Evolutionary conservation across 352 stramenopile genomes (phyloP), one percentile per base, ranked within the genome.

Genomic region (Phytophthora cryptogea): DNA sequence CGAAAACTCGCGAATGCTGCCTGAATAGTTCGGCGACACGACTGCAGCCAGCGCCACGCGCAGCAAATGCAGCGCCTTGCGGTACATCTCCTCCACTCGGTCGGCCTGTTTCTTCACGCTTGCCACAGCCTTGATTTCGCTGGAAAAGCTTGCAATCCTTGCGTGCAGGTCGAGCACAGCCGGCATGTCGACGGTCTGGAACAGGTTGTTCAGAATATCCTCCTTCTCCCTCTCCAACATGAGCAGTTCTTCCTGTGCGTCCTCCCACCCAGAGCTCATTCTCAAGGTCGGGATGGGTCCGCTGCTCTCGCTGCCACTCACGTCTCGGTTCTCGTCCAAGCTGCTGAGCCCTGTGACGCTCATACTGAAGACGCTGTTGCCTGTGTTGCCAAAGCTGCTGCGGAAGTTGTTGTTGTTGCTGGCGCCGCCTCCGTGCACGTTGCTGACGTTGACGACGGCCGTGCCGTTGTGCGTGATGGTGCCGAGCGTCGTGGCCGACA

Each of bases 71-170:
- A 93, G 66, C 6, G 83, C 83, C 63, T 92, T 83, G 47, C 86
- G 83, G 55, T 92, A 95, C 67, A 88, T 67, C 10, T 67, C 72
- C 44, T 88, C 79, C 17, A 80, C 73, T 8, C 77, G 70, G n/a
- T 92, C 80, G 5, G 90, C 77, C 62, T 95, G 86, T 51, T 89
- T 90, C 51, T 83, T 72, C 3, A 89, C 80, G 47, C 74, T 89
- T 41, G 88, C 70, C 30, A 83, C 81, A 0, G 86, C 86, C 55
- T 90, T 88, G 59, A 91, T 88, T 60, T 95, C 86, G 4, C 82
- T 90, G 4, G 79, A 79, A 50, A 82, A 89, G 36, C 88, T 76
- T 5, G 82, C 77, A 50, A 95, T 81, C 20, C 83, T 80, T 17
- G 82, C 63, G 56, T 95, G 78, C 17, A 95, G 53, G 32, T 90